Evolutionary conservation across 78 protist species (phyloP).

Genomic region (Dictyostelium brefeldianum): DNA sequence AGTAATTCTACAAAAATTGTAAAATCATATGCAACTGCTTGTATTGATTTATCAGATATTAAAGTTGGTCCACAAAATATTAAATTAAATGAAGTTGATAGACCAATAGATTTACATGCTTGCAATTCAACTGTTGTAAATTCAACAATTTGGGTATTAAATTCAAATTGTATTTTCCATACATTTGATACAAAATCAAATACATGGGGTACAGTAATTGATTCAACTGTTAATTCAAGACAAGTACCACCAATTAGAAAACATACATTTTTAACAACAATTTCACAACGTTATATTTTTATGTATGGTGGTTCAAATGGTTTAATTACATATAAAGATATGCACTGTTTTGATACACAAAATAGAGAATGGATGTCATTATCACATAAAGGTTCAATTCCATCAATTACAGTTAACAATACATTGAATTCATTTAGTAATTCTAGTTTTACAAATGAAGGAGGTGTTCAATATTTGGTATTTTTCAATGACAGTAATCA

Average conservation of each 20-base stretch:
- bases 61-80: too few relatives aligned
- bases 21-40: background rate
- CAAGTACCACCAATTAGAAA: background rate
- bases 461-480: background rate
- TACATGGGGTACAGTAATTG: background rate
- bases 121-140: background rate
- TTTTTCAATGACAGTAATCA: too few relatives aligned
- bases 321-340: background rate
- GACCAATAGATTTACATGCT: background rate
- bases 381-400: background rate
- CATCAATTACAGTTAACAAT: background rate
- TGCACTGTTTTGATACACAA: background rate
- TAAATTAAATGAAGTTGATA: background rate
- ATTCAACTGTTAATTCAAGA: too few relatives aligned
- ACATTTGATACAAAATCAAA: background rate
- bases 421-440: too few relatives aligned
- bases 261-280: background rate
- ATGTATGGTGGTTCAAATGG: background rate
- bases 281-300: background rate
- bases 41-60: background rate
- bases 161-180: background rate
- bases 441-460: background rate
- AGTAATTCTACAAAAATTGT: background rate
- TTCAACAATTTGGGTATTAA: background rate
- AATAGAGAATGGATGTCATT: background rate